phyloP scores from a whole-genome alignment of 1,284 basidiomycete genomes.

The Puccinia hordei region DNA sequence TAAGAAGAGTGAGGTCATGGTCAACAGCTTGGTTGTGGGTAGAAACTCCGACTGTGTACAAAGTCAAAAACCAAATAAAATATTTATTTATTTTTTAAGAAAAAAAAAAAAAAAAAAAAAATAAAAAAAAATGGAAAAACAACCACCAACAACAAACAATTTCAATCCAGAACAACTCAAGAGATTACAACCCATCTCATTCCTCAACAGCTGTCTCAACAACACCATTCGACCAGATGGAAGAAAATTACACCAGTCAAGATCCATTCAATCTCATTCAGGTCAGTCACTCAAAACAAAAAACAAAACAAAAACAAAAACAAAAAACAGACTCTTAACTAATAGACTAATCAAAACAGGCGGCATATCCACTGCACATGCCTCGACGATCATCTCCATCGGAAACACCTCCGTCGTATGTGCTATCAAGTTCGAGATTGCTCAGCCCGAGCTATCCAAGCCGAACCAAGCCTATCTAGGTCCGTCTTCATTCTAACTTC shows the following conservation, averaged over 20 bases:
- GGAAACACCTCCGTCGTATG: constrained; percentile 88
- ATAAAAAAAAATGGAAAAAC: neutral
- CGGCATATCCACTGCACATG: constrained; percentile 85
- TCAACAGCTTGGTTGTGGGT: too few relatives aligned
- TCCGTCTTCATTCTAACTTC: constrained; percentile 59
- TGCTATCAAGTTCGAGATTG: constrained; percentile 90
- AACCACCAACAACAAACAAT: neutral
- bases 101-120: neutral
- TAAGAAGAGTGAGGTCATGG: too few relatives aligned
- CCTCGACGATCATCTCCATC: constrained; percentile 82
- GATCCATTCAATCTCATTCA: neutral
- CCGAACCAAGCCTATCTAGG: constrained; percentile 79
- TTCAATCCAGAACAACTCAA: neutral
- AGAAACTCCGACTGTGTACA: too few relatives aligned
- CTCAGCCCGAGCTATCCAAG: constrained; percentile 76
- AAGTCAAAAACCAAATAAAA: too few relatives aligned
- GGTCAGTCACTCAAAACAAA: too few relatives aligned
- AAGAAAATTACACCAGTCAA: neutral
- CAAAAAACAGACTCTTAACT: too few relatives aligned
- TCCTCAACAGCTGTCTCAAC: neutral
- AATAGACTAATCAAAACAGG: constrained; percentile 61
- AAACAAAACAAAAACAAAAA: constrained; percentile 3
- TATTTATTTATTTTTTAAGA: too few relatives aligned
- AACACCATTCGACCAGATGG: neutral
- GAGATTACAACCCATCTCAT: neutral